These are phyloP conservation scores for Penicillium chermesinum DNA, from an alignment of 495 filamentous ascomycete species.

Conservation along the genomic window DNA sequence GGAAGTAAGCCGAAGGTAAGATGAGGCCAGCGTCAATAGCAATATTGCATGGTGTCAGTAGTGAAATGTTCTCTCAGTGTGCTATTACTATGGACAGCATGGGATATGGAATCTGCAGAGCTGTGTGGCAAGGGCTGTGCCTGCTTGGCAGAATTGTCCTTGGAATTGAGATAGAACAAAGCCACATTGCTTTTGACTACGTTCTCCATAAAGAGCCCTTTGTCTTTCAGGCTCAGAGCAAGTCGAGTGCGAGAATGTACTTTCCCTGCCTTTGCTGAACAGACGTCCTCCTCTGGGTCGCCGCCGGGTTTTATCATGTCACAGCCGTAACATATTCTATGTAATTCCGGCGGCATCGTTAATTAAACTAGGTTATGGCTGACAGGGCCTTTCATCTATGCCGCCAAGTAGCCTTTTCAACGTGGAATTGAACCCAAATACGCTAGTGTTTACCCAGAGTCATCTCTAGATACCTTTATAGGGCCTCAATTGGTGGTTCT, in stretches of 20 bases:
- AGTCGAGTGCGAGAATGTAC: background rate
- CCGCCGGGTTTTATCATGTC: background rate
- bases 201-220: background rate
- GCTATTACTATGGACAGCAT: too few relatives aligned
- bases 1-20: too few relatives aligned
- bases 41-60: too few relatives aligned
- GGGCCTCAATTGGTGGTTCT: background rate
- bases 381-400: background rate
- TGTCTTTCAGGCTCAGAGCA: background rate
- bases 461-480: background rate
- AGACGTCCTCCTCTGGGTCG: background rate
- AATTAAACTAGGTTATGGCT: background rate
- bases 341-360: background rate
- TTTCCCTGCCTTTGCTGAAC: background rate
- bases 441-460: background rate
- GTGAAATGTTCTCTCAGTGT: too few relatives aligned
- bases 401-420: too few relatives aligned
- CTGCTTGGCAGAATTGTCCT: too few relatives aligned
- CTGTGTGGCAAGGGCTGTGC: too few relatives aligned
- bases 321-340: background rate
- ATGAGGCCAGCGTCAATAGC: too few relatives aligned
- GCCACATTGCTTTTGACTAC: too few relatives aligned
- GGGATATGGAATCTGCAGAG: too few relatives aligned
- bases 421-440: background rate
- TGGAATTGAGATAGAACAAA: too few relatives aligned